phyloP scores from a whole-genome alignment of 2,329 filamentous ascomycete genomes.

The Alternaria arbusti region DNA sequence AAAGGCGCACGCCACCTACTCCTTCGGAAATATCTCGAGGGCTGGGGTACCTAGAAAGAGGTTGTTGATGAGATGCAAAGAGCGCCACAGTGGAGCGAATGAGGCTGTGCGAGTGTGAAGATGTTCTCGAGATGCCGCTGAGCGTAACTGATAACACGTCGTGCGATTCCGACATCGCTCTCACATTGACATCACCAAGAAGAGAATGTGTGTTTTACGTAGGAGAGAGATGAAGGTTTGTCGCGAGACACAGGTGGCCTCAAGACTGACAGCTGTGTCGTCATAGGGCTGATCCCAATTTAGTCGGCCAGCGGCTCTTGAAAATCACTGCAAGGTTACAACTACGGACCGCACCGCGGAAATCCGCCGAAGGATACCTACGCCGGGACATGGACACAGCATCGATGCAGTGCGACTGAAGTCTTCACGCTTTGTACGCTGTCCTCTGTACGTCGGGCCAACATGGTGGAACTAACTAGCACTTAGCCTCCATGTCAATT shows the following conservation, averaged over 20 bases:
- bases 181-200: background rate
- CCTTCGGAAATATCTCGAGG: constrained; percentile 7
- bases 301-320: background rate
- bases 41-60: constrained; percentile 1
- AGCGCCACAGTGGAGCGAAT: constrained; percentile 15
- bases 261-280: constrained; percentile 2
- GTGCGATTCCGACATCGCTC: background rate
- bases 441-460: constrained; percentile 12
- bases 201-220: background rate
- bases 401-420: constrained; percentile 13
- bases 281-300: constrained; percentile 4
- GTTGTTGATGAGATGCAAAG: constrained; percentile 4
- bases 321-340: background rate
- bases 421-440: constrained; percentile 21
- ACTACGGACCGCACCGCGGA: constrained; percentile 11
- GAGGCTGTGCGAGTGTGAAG: constrained; percentile 4
- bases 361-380: constrained; percentile 9
- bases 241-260: background rate
- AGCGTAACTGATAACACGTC: background rate
- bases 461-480: background rate
- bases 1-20: constrained; percentile 17
- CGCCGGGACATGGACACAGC: constrained; percentile 8
- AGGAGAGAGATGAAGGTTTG: background rate
- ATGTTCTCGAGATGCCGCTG: background rate
- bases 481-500: background rate